Evolutionary conservation across 2,329 filamentous ascomycete genomes (phyloP), one percentile per base, ranked within the genome.

Genomic region (Neofusicoccum sp.): DNA sequence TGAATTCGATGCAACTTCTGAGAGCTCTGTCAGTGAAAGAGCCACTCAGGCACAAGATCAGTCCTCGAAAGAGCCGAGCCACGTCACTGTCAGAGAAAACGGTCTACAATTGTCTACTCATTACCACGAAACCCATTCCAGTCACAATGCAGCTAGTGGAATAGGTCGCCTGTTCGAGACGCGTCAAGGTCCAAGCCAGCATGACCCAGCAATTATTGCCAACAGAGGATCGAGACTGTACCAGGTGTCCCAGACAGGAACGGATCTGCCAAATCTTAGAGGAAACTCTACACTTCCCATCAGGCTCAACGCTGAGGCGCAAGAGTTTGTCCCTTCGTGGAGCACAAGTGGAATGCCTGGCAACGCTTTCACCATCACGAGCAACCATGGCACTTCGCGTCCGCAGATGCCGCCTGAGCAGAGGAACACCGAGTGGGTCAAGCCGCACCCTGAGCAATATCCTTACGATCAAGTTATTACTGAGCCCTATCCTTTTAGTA

Each of bases 261-360:
- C 8, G 9, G 26, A n/a, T 7, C 9, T 47, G 24, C 26, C 44
- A n/a, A 20, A 12, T 3, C 24, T 31, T 9, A 28, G 14, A 33
- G n/a, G 51, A 8, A 43, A 41, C 16, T n/a, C 20, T 8, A 41
- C 40, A 5, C 36, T 36, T 4, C 36, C 57, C 28, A 51, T 31
- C 12, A 41, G 40, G 34, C 34, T 61, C 8, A 61, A 61, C 24
- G 59, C 59, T 6, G 36, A 48, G 12, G 59, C 59, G 24, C 41
- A 47, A 12, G 59, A 61, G 33, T 61, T 61, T 49, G 49, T 61
- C 7, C 59, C 59, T 16, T 16, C 31, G 28, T 3, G 26, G 16
- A 38, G 28, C 9, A 33, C 9, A n/a, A 20, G 14, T 30, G 28
- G 14, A 3, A 24, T 4, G 4, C 45, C 38, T 20, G n/a, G 57